Percentiles rank a stretch among this genome's conserved stretches.
Evolutionary conservation across 176 grass and related monocot species (phyloP).

Genomic region (Saccharum officinarum): DNA sequence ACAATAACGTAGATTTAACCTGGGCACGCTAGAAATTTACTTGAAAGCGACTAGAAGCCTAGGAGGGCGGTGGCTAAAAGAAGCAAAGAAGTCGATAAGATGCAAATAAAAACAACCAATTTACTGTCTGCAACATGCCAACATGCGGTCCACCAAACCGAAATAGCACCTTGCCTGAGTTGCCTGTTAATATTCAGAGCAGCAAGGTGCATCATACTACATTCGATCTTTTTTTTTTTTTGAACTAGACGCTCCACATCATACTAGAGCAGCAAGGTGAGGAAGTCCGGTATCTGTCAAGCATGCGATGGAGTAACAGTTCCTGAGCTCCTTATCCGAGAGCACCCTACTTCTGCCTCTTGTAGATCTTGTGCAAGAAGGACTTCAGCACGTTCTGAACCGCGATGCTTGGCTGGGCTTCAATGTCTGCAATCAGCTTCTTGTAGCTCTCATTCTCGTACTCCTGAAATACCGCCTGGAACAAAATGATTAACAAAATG

Average conservation of each 20-base stretch:
- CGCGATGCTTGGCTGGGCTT: constrained; percentile 61
- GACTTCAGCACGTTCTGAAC: constrained; percentile 89
- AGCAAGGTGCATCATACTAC: constrained; percentile 33
- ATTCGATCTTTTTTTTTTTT: background rate
- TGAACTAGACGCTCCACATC: constrained; percentile 19
- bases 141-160: constrained; percentile 18
- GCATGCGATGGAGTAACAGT: background rate
- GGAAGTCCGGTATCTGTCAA: background rate
- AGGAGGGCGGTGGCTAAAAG: no score
- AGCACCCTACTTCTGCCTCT: constrained; percentile 72
- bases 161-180: constrained; percentile 32
- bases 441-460: constrained; percentile 75
- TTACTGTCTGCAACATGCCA: no score
- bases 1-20: background rate
- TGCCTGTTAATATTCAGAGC: constrained; percentile 30
- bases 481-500: constrained; percentile 9
- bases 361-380: constrained; percentile 95
- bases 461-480: constrained; percentile 55
- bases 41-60: background rate
- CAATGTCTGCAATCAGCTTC: constrained; percentile 69
- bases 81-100: no score
- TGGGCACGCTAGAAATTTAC: background rate
- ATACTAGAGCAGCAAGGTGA: background rate
- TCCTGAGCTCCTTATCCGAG: background rate
- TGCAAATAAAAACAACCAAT: no score